These are phyloP conservation scores for Drosera spatulata DNA, from an alignment of 179 eudicot species.

Conservation along the genomic window DNA sequence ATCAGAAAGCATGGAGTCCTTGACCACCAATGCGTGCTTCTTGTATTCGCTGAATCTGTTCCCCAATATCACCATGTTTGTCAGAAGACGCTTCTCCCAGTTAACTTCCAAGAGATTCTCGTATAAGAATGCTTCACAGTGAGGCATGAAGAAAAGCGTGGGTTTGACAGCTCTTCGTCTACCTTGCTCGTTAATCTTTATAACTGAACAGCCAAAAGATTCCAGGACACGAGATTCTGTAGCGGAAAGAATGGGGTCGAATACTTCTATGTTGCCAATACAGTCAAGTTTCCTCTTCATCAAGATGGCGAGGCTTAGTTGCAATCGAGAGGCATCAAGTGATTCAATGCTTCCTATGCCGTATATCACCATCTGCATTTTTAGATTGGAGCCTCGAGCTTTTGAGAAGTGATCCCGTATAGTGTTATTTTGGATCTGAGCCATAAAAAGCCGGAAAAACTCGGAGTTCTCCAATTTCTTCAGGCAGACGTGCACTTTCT, in stretches of 20 bases:
- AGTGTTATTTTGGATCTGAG: conserved; percentile 35
- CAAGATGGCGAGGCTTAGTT: conserved; percentile 58
- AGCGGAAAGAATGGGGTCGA: conserved; percentile 71
- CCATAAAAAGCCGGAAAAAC: conserved; percentile 38
- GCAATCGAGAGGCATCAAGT: conserved; percentile 54
- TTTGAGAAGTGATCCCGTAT: conserved; percentile 23
- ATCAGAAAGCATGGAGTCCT: conserved; percentile 22
- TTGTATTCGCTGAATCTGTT: conserved; percentile 68
- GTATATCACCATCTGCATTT: conserved; percentile 73
- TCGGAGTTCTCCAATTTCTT: conserved; percentile 45
- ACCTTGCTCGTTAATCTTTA: conserved; percentile 64
- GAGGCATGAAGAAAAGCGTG: conserved; percentile 78
- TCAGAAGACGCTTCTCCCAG: conserved; percentile 38
- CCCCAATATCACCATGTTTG: conserved; percentile 43
- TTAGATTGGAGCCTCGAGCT: conserved; percentile 33
- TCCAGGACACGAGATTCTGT: conserved; percentile 52
- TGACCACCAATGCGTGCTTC: conserved; percentile 24
- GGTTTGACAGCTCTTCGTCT: conserved; percentile 41
- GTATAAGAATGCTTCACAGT: conserved; percentile 71
- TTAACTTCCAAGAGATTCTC: conserved; percentile 64
- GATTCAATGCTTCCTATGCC: conserved; percentile 80
- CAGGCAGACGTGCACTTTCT: conserved; percentile 38
- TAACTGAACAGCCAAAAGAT: conserved; percentile 49
- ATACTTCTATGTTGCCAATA: conserved; percentile 65
- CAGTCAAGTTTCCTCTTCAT: conserved; percentile 51